A percentile compares a stretch with the other conserved stretches of the same genome.
Evolutionary conservation across 2,329 filamentous ascomycete genomes (phyloP).

Genomic region (Alternaria sp.): DNA sequence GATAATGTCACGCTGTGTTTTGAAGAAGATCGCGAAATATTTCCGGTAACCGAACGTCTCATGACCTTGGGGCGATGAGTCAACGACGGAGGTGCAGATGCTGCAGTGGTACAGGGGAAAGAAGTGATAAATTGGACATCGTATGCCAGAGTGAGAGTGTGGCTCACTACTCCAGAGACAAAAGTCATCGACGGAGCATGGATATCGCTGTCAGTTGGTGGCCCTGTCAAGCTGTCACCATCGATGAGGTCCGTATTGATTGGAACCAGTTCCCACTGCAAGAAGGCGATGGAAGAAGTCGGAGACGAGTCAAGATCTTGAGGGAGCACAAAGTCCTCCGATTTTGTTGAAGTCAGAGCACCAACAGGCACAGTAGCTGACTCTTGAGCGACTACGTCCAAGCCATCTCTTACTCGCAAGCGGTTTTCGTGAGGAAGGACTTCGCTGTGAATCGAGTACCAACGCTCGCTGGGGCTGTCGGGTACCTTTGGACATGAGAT

Average conservation of each 20-base stretch:
- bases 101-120: slow-evolving; percentile 61
- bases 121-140: slow-evolving; percentile 65
- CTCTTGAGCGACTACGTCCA: slow-evolving; percentile 43
- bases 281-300: slow-evolving; percentile 30
- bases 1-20: slow-evolving; percentile 41
- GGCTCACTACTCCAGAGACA: slow-evolving; percentile 20
- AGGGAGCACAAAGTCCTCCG: slow-evolving; percentile 52
- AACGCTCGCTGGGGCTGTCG: slow-evolving; percentile 54
- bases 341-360: slow-evolving; percentile 25
- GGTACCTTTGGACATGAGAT: slow-evolving; percentile 56
- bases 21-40: slow-evolving; percentile 44
- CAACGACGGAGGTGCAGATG: slow-evolving; percentile 26
- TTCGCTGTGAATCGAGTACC: slow-evolving; percentile 59
- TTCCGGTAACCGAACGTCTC: slow-evolving; percentile 33
- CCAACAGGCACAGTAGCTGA: slow-evolving; percentile 49
- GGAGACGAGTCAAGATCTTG: slow-evolving; percentile 39
- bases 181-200: slow-evolving; percentile 49
- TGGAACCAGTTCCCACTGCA: slow-evolving; percentile 40
- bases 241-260: slow-evolving; percentile 37
- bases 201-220: slow-evolving; percentile 32
- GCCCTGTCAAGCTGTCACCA: slow-evolving; percentile 25
- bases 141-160: slow-evolving; percentile 54
- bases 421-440: slow-evolving; percentile 43
- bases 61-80: slow-evolving; percentile 32
- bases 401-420: slow-evolving; percentile 49